phyloP scores from a whole-genome alignment of 2,329 filamentous ascomycete genomes.

The Aschersonia sp. region DNA sequence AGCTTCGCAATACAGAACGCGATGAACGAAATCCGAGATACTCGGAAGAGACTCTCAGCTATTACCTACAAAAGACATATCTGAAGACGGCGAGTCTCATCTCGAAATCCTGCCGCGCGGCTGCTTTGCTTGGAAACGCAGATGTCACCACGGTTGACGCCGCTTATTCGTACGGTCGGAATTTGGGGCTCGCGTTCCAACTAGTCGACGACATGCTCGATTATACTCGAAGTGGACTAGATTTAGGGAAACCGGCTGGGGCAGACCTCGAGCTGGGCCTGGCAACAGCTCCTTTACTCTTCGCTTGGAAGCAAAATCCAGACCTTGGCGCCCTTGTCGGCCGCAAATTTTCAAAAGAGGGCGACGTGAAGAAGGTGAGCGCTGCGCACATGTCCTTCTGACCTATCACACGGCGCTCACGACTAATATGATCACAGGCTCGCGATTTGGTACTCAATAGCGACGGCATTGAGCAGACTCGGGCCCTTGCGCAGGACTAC shows the following conservation, averaged over 20 bases:
- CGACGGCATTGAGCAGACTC: conserved; percentile 83
- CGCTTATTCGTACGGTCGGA: conserved; percentile 84
- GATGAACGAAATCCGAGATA: conserved; percentile 76
- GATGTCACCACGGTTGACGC: conserved; percentile 72
- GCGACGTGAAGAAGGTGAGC: conserved; percentile 72
- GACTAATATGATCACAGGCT: conserved; percentile 40
- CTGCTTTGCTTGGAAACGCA: conserved; percentile 71
- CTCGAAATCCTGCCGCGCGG: conserved; percentile 85
- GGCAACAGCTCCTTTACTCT: conserved; percentile 84
- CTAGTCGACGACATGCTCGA: conserved; percentile 96
- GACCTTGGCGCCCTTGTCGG: conserved; percentile 82
- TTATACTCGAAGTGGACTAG: conserved; percentile 73
- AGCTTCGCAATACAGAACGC: conserved; percentile 86
- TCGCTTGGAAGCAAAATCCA: conserved; percentile 83
- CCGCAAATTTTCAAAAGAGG: conserved; percentile 71
- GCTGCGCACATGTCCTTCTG: not conserved
- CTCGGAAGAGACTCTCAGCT: conserved; percentile 78
- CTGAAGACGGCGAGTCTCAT: conserved; percentile 93
- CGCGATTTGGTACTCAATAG: conserved; percentile 71
- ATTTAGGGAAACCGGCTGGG: conserved; percentile 88
- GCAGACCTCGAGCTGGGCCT: conserved; percentile 88
- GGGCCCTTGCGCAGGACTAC: conserved; percentile 81
- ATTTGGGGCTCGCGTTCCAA: conserved; percentile 89
- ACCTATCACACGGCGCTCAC: not conserved
- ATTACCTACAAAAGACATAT: conserved; percentile 97